phyloP scores from a whole-genome alignment of 2,329 filamentous ascomycete genomes.

The Phialophora chinensis region DNA sequence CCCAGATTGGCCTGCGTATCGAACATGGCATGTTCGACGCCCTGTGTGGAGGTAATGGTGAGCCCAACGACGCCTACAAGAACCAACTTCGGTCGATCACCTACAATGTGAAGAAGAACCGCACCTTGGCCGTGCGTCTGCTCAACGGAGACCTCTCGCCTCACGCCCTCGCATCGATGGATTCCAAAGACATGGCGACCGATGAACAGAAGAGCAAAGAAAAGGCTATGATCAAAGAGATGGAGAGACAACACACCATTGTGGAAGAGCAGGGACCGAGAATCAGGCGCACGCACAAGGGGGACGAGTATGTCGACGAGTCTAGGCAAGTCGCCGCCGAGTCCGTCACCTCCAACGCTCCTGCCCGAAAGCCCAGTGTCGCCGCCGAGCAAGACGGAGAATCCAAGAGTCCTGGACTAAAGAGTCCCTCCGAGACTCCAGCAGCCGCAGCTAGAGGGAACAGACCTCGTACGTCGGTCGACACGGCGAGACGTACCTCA shows the following conservation, averaged over 20 bases:
- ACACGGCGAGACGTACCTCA: slow-evolving; percentile 56
- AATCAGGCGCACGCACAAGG: slow-evolving; percentile 90
- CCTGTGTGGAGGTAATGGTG: slow-evolving; percentile 57
- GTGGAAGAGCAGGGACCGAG: slow-evolving; percentile 73
- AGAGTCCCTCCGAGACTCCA: slow-evolving; percentile 25
- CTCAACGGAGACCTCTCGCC: slow-evolving; percentile 75
- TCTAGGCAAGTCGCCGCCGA: slow-evolving; percentile 62
- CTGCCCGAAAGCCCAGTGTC: slow-evolving; percentile 45
- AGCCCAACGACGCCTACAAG: slow-evolving; percentile 62
- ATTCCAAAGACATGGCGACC: slow-evolving; percentile 85
- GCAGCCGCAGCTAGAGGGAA: slow-evolving; percentile 12
- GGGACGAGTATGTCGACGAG: slow-evolving; percentile 85
- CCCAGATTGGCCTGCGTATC: slow-evolving; percentile 76
- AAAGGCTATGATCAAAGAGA: slow-evolving; percentile 60
- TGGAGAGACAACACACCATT: slow-evolving; percentile 73
- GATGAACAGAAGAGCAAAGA: slow-evolving; percentile 77
- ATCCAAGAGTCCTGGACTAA: slow-evolving; percentile 39
- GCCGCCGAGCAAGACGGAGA: slow-evolving; percentile 45
- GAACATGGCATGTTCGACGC: slow-evolving; percentile 71
- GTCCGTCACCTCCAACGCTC: slow-evolving; percentile 55
- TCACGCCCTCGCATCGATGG: slow-evolving; percentile 83
- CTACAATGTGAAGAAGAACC: slow-evolving; percentile 89
- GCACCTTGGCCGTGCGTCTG: slow-evolving; percentile 75
- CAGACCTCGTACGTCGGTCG: slow-evolving; percentile 45
- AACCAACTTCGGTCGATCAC: slow-evolving; percentile 75